A percentile compares a stretch with the other conserved stretches of the same genome.
These are phyloP conservation scores for Nymphaea colorata DNA, from an alignment of 164 flowering plant species.

Conservation along the genomic window DNA sequence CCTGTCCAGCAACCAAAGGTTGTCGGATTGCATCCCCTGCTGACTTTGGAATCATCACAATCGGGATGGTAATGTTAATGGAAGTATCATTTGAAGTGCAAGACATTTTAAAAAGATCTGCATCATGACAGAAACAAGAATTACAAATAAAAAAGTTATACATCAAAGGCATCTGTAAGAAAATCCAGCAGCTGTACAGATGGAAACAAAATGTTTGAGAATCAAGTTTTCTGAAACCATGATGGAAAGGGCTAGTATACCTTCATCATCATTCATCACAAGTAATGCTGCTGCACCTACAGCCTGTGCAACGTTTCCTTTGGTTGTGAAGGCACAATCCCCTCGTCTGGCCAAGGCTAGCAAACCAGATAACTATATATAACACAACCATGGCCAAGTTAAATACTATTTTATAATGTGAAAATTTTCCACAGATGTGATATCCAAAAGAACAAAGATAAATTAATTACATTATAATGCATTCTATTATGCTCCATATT, in stretches of 20 bases:
- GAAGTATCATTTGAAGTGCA: conserved; percentile 42
- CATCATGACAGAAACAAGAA: not conserved
- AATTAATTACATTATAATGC: not conserved
- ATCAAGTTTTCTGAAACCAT: no score
- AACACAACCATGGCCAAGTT: not conserved
- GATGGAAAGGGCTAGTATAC: conserved; percentile 13
- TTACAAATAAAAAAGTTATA: not conserved
- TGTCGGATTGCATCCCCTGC: conserved; percentile 42
- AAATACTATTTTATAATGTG: no score
- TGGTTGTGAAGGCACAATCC: conserved; percentile 46
- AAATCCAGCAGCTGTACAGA: no score
- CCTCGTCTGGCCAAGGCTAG: conserved; percentile 60
- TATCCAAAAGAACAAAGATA: not conserved
- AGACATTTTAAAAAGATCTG: conserved; percentile 58
- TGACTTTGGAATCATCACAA: conserved; percentile 58
- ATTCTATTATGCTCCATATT: no score
- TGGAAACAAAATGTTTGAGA: not conserved
- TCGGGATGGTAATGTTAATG: conserved; percentile 55
- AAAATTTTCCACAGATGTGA: not conserved
- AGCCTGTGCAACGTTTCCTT: conserved; percentile 54
- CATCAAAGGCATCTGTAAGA: not conserved
- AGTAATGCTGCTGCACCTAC: conserved; percentile 56
- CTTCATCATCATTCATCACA: conserved; percentile 67
- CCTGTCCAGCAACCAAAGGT: conserved; percentile 26
- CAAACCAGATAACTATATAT: conserved; percentile 38